A percentile compares a stretch with the other conserved stretches of the same genome.
Conservation (phyloP, 1,139 yeast genomes). For the Nakaseomyces uthaithaninus region DNA sequence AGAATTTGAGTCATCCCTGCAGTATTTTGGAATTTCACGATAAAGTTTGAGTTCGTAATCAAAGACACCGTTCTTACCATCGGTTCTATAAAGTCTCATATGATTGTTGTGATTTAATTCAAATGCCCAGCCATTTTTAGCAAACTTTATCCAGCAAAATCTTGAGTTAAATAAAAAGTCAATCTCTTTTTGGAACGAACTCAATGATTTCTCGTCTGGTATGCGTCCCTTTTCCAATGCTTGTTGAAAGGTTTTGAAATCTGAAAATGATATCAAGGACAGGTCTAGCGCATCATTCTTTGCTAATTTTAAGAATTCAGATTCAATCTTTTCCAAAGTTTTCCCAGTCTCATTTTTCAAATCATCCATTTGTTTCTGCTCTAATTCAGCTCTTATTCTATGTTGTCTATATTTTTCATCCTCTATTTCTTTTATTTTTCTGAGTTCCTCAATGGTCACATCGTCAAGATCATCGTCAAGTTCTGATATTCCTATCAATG, state of each 20-base stretch:
- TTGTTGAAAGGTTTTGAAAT: slow-evolving; percentile 25
- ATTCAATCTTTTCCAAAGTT: slow-evolving; percentile 8
- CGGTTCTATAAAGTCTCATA: slow-evolving; percentile 21
- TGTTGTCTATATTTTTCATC: slow-evolving; percentile 16
- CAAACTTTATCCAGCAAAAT: slow-evolving; percentile 28
- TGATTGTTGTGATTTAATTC: slow-evolving; percentile 20
- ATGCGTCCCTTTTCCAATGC: slow-evolving; percentile 7
- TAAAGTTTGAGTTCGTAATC: slow-evolving; percentile 19
- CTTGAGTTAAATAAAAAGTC: slow-evolving; percentile 19
- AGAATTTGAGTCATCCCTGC: slow-evolving; percentile 12
- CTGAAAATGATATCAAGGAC: slow-evolving; percentile 29
- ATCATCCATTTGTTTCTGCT: slow-evolving; percentile 8
- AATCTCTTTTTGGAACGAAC: slow-evolving; percentile 13
- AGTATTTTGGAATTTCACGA: slow-evolving; percentile 21
- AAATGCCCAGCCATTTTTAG: slow-evolving; percentile 26
- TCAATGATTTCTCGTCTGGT: slow-evolving; percentile 7
- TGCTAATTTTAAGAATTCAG: slow-evolving; percentile 12
- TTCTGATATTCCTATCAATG: slow-evolving; percentile 41
- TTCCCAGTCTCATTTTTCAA: background rate
- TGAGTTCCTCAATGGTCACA: slow-evolving; percentile 32
- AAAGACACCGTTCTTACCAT: background rate
- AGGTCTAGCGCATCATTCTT: slow-evolving; percentile 25
- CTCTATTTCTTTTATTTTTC: slow-evolving; percentile 29
- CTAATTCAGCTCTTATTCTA: slow-evolving; percentile 9
- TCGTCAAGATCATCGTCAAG: slow-evolving; percentile 35